Conservation (phyloP, 2,329 filamentous ascomycete genomes). For the Cladobotryum mycophilum region DNA sequence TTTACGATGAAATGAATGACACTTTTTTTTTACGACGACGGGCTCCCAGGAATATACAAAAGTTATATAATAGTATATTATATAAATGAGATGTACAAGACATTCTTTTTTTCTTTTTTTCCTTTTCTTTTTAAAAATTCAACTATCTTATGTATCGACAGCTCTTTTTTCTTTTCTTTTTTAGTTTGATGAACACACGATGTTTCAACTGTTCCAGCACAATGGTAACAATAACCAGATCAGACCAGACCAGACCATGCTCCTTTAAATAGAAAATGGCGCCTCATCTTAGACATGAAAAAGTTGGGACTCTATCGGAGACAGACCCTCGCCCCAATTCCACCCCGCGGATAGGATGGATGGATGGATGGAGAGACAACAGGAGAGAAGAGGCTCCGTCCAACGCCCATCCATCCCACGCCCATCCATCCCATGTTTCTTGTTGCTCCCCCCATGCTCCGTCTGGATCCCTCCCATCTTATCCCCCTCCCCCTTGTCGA, state of each 20-base stretch:
- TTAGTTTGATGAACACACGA: not conserved
- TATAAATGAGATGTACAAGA: not conserved
- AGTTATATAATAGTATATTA: conserved; percentile 5
- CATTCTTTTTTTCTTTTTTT: too few species aligned
- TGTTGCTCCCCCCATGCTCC: too few species aligned
- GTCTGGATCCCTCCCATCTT: too few species aligned
- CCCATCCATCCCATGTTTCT: not conserved
- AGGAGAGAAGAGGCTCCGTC: not conserved
- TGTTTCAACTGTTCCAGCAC: not conserved
- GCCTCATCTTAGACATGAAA: not conserved
- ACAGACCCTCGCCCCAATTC: too few species aligned
- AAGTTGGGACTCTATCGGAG: not conserved
- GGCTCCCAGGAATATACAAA: not conserved
- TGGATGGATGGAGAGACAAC: too few species aligned
- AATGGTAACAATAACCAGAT: too few species aligned
- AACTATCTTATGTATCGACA: too few species aligned
- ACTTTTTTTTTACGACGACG: too few species aligned
- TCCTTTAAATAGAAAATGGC: not conserved
- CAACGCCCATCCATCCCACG: not conserved
- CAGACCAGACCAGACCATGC: not conserved
- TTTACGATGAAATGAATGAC: not conserved
- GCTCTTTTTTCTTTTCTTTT: not conserved
- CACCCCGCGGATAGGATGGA: too few species aligned
- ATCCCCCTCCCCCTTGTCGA: too few species aligned
- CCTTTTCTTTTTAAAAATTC: too few species aligned